These are phyloP conservation scores for Parachlorella kessleri DNA, from an alignment of 139 green algal species.

Conservation along the genomic window DNA sequence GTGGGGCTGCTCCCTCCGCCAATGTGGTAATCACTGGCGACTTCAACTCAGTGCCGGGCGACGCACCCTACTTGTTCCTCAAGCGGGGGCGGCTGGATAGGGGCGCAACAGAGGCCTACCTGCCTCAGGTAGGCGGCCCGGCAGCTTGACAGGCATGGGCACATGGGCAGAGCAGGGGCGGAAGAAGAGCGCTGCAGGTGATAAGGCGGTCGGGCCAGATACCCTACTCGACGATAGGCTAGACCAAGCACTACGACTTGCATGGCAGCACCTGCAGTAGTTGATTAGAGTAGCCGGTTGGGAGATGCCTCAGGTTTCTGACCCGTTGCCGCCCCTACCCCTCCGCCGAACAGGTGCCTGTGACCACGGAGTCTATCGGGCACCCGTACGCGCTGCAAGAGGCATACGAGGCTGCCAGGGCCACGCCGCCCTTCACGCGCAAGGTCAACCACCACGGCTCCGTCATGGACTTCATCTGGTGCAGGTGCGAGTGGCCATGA, in stretches of 20 bases:
- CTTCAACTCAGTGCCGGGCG: slow-evolving; percentile 47
- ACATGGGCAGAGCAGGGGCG: too few species aligned
- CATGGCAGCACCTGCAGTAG: too few species aligned
- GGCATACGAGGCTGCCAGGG: slow-evolving; percentile 25
- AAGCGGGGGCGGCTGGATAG: slow-evolving; percentile 50
- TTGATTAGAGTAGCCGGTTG: too few species aligned
- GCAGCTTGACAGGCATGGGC: too few species aligned
- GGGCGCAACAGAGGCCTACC: slow-evolving; percentile 49
- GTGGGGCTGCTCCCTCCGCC: background rate
- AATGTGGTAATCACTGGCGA: slow-evolving; percentile 52
- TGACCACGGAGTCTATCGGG: slow-evolving; percentile 32
- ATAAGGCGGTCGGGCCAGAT: too few species aligned
- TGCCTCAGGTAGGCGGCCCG: slow-evolving; percentile 29
- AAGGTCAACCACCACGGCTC: slow-evolving; percentile 4
- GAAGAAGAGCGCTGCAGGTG: too few species aligned
- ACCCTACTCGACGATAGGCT: too few species aligned
- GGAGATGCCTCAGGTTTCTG: too few species aligned
- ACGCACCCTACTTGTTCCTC: slow-evolving; percentile 50
- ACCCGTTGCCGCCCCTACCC: background rate
- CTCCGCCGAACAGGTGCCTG: slow-evolving; percentile 7
- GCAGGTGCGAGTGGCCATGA: too few species aligned
- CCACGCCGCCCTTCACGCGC: slow-evolving; percentile 24
- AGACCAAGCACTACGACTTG: too few species aligned
- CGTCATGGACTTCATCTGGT: slow-evolving; percentile 61
- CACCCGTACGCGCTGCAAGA: slow-evolving; percentile 56